Evolutionary conservation across 2,329 filamentous ascomycete genomes (phyloP).

Genomic region (Fusarium incarnatum): DNA sequence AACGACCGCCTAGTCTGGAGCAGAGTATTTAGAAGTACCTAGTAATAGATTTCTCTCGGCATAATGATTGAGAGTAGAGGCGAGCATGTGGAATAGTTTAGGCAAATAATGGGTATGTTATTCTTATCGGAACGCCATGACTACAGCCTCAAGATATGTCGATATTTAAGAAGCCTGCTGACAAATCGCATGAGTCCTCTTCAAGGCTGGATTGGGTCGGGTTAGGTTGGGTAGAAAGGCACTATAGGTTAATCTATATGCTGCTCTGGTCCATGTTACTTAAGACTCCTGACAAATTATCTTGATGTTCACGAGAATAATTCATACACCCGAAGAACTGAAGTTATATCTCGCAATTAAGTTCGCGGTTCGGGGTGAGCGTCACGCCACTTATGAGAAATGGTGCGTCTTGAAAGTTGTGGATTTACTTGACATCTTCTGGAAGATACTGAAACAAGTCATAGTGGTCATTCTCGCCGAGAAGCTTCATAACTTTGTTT

Average conservation of each 20-base stretch:
- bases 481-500: fast-evolving
- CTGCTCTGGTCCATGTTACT: not conserved
- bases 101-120: too few species aligned
- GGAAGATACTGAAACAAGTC: too few species aligned
- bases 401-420: too few species aligned
- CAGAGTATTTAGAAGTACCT: not conserved
- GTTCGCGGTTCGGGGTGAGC: too few species aligned
- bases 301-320: too few species aligned
- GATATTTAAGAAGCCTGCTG: fast-evolving
- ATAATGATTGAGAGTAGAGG: not conserved
- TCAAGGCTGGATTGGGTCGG: not conserved
- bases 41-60: fast-evolving
- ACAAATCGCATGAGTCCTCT: not conserved
- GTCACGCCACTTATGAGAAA: too few species aligned
- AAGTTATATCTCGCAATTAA: too few species aligned
- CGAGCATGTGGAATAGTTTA: not conserved
- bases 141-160: not conserved
- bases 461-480: not conserved
- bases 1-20: not conserved
- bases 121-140: too few species aligned
- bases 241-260: not conserved
- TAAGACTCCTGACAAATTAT: too few species aligned
- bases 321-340: too few species aligned
- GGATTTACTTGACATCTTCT: too few species aligned
- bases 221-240: not conserved